Percentiles rank a stretch among this genome's conserved stretches.
Evolutionary conservation across 2,329 filamentous ascomycete species (phyloP).

Genomic region (Decorospora gaudefroyi): DNA sequence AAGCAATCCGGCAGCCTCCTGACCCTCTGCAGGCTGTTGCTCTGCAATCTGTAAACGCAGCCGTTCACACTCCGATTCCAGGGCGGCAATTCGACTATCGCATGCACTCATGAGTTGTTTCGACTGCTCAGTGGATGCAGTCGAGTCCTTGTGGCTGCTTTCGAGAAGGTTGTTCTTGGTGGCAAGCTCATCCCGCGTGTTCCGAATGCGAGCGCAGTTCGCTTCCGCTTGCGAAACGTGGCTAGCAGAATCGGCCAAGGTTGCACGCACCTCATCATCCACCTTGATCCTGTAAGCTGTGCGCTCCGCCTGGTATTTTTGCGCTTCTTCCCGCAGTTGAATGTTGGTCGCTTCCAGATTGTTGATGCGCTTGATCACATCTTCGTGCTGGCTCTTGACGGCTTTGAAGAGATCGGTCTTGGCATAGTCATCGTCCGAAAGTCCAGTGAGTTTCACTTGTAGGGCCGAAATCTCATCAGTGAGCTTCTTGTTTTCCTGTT

Average conservation of each 20-base stretch:
- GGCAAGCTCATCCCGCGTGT: conserved; percentile 79
- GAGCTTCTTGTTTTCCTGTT: conserved; percentile 74
- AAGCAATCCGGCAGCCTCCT: conserved; percentile 54
- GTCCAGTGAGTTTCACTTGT: conserved; percentile 67
- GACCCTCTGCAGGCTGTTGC: conserved; percentile 28
- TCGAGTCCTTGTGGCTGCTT: conserved; percentile 75
- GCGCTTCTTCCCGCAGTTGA: conserved; percentile 79
- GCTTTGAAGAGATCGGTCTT: conserved; percentile 93
- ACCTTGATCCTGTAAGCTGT: conserved; percentile 79
- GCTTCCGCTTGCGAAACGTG: conserved; percentile 80
- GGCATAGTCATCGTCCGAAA: conserved; percentile 91
- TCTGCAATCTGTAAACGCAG: conserved; percentile 63
- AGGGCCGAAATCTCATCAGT: conserved; percentile 79
- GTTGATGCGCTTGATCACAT: conserved; percentile 89
- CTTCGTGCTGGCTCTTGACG: conserved; percentile 86
- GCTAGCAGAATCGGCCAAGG: conserved; percentile 77
- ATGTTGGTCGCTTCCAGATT: conserved; percentile 87
- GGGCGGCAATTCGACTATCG: conserved; percentile 75
- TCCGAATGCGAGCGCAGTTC: conserved; percentile 83
- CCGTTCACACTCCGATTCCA: conserved; percentile 82
- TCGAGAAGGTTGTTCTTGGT: conserved; percentile 82
- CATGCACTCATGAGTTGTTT: conserved; percentile 80
- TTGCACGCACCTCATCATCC: conserved; percentile 75
- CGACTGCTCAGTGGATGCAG: conserved; percentile 69
- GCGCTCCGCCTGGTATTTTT: conserved; percentile 82